Percentiles rank a stretch among this genome's conserved stretches.
Conservation (phyloP, 148 eudicot genomes). For the Limonium bicolor region DNA sequence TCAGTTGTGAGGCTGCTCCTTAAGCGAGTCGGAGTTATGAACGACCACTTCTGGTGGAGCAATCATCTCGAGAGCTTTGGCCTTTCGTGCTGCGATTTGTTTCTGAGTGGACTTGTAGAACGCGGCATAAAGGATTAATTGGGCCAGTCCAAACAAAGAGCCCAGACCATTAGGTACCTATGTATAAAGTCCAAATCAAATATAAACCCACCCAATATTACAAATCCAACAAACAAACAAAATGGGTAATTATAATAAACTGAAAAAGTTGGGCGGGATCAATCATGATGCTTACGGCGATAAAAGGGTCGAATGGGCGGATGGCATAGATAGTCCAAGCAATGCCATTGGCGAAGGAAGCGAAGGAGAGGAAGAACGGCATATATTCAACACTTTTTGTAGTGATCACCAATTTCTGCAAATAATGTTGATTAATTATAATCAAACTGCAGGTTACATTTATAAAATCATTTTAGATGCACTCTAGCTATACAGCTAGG, state of each 20-base stretch:
- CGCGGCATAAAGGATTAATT: conserved; percentile 38
- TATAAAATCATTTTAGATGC: too few relatives aligned
- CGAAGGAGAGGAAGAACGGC: conserved; percentile 61
- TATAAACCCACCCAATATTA: neutral
- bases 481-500: too few relatives aligned
- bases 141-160: conserved; percentile 39
- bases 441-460: neutral
- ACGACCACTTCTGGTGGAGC: too few relatives aligned
- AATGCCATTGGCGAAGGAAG: conserved; percentile 61
- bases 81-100: conserved; percentile 30
- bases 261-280: conserved; percentile 1
- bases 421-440: neutral
- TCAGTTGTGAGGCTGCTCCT: too few relatives aligned
- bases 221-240: neutral
- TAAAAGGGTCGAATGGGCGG: conserved; percentile 50
- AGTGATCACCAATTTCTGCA: conserved; percentile 74
- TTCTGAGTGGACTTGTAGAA: conserved; percentile 50
- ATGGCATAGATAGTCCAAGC: conserved; percentile 73
- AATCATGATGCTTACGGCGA: conserved; percentile 23
- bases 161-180: conserved; percentile 79
- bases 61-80: conserved; percentile 22
- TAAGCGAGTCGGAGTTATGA: too few relatives aligned
- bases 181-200: too few relatives aligned
- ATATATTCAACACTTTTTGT: conserved; percentile 86
- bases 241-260: neutral